A percentile compares a stretch with the other conserved stretches of the same genome.
Conservation (phyloP, 331 rosid genomes). For the Spiraea crenata region DNA sequence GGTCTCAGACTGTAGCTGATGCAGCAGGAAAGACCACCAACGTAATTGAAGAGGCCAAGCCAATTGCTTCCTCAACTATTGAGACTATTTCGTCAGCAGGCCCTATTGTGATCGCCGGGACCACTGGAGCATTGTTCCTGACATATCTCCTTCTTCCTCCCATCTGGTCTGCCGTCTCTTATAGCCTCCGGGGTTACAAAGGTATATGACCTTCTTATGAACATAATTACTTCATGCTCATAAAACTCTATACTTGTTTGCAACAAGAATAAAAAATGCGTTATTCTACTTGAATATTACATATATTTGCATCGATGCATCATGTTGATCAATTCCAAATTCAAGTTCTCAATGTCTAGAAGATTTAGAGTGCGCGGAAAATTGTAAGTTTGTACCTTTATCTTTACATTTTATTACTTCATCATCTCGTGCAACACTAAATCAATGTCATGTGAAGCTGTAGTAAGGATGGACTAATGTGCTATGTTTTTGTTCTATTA, state of each 20-base stretch:
- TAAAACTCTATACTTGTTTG: neutral
- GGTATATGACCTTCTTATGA: constrained; percentile 33
- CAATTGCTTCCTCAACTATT: constrained; percentile 72
- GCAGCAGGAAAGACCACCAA: constrained; percentile 77
- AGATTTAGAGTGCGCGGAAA: neutral
- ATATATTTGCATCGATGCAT: neutral
- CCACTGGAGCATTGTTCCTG: constrained; percentile 68
- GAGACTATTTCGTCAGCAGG: constrained; percentile 75
- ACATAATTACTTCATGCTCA: neutral
- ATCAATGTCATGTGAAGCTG: neutral
- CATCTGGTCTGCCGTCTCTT: constrained; percentile 69
- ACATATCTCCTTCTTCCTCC: constrained; percentile 83
- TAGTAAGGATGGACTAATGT: constrained; percentile 20
- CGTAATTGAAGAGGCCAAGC: constrained; percentile 81
- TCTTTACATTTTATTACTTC: neutral
- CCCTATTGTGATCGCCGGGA: constrained; percentile 65
- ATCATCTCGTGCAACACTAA: neutral
- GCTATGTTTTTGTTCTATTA: constrained; percentile 7
- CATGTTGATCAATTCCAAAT: neutral
- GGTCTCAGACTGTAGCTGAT: constrained; percentile 70
- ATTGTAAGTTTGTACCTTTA: neutral
- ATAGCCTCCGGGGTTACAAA: constrained; percentile 75
- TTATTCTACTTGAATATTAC: neutral
- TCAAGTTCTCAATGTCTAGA: neutral
- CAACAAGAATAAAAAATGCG: constrained; percentile 3